Evolutionary conservation across 2,329 filamentous ascomycete species (phyloP).

Genomic region (Talaromyces sp.): DNA sequence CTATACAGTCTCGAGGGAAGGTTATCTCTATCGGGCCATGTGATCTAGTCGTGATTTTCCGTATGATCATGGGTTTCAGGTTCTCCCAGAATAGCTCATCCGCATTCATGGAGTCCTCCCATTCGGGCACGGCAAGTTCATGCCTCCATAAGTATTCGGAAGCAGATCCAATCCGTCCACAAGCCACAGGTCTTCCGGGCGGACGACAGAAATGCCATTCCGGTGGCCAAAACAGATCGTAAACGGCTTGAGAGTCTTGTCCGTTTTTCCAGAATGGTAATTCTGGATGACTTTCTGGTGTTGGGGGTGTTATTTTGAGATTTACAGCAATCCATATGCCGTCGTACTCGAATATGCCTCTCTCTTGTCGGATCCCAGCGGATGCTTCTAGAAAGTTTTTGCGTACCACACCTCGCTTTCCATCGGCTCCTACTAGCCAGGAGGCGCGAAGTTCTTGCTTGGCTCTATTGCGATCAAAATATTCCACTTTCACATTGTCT

Average conservation of each 20-base stretch:
- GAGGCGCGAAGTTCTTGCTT: slow-evolving; percentile 13
- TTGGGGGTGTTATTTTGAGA: slow-evolving; percentile 27
- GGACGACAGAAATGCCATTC: slow-evolving; percentile 29
- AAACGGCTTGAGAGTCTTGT: slow-evolving; percentile 27
- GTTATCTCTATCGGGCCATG: slow-evolving; percentile 11
- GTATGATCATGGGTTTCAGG: slow-evolving; percentile 15
- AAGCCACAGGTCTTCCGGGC: slow-evolving; percentile 15
- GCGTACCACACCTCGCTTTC: slow-evolving; percentile 31
- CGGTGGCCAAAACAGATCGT: slow-evolving; percentile 29
- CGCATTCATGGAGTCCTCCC: slow-evolving; percentile 19
- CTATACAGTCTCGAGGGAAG: slow-evolving; percentile 27
- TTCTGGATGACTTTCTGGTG: slow-evolving; percentile 26
- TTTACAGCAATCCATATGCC: slow-evolving; percentile 31
- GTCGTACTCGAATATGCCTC: slow-evolving; percentile 22
- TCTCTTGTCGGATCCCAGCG: slow-evolving; percentile 24
- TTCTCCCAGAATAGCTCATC: slow-evolving; percentile 18
- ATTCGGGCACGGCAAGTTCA: slow-evolving; percentile 30
- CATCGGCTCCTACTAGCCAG: slow-evolving; percentile 29
- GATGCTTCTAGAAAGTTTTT: slow-evolving; percentile 29
- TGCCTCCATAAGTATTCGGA: slow-evolving; percentile 32
- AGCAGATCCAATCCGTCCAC: slow-evolving; percentile 28
- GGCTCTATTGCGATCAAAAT: slow-evolving; percentile 1
- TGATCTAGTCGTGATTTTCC: not conserved
- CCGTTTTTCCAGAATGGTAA: slow-evolving; percentile 30
- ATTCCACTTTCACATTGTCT: not conserved